Conservation (phyloP, 169 alveolate species). For the Eimeria maxima region DNA sequence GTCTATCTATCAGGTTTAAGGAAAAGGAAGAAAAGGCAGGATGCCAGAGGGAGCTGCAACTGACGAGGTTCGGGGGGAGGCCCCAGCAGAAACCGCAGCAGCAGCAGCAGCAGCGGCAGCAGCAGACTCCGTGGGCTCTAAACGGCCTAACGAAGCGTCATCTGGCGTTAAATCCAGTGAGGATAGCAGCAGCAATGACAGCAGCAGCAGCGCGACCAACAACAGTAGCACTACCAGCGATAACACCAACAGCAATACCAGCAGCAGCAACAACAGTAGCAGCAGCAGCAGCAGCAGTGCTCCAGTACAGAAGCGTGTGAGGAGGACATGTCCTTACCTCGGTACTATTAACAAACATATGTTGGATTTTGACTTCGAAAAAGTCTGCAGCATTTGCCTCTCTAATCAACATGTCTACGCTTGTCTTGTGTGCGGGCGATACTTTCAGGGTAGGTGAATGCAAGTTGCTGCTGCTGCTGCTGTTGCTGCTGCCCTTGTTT, state of each 20-base stretch:
- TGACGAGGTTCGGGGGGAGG: neutral
- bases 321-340: slow-evolving; percentile 95
- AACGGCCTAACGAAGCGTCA: neutral
- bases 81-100: slow-evolving; percentile 6
- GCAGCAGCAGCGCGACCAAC: slow-evolving; percentile 8
- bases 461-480: no score
- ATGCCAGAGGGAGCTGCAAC: neutral
- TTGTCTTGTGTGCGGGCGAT: slow-evolving; percentile 98
- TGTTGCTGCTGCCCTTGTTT: no score
- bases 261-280: neutral
- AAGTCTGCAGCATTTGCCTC: slow-evolving; percentile 97
- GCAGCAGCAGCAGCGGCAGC: neutral
- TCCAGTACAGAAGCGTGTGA: neutral
- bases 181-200: neutral
- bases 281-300: slow-evolving; percentile 17
- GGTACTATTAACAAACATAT: slow-evolving; percentile 97
- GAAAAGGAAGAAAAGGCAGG: neutral
- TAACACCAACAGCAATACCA: neutral
- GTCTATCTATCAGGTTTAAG: neutral
- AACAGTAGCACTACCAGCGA: neutral
- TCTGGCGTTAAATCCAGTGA: neutral
- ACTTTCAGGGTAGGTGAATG: slow-evolving; percentile 98
- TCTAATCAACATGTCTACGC: slow-evolving; percentile 98
- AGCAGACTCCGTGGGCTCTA: neutral
- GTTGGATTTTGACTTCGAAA: slow-evolving; percentile 99